phyloP scores from a whole-genome alignment of 176 grass and related monocot genomes.

The Hordeum marinum region DNA sequence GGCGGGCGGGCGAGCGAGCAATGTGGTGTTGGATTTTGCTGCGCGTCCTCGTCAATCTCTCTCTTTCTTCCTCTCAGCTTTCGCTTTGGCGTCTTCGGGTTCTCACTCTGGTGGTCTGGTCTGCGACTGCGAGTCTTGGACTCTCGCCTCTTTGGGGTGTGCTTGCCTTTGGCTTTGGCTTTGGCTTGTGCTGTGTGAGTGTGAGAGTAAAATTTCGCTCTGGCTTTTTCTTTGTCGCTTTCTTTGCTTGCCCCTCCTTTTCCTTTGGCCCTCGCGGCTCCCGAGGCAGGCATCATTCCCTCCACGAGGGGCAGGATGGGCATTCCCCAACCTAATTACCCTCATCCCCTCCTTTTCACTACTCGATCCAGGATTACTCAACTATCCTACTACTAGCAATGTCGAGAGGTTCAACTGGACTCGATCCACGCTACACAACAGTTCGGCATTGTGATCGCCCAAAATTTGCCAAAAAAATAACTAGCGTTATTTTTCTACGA shows the following conservation, averaged over 20 bases:
- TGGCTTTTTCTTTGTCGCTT: conserved; percentile 25
- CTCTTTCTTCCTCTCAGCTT: background rate
- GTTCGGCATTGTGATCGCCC: no score
- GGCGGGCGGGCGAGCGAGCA: background rate
- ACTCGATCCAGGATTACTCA: no score
- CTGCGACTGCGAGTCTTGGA: background rate
- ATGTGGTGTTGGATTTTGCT: conserved; percentile 1
- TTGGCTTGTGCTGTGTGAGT: background rate
- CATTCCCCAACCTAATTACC: background rate
- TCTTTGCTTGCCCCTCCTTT: background rate
- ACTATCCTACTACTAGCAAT: no score
- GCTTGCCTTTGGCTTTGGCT: background rate
- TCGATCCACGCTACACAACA: no score
- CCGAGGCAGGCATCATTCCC: conserved; percentile 61
- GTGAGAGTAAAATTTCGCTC: background rate
- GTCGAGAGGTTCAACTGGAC: no score
- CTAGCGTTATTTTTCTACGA: no score
- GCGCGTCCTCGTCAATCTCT: conserved; percentile 21
- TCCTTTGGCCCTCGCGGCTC: conserved; percentile 4
- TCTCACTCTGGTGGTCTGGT: background rate
- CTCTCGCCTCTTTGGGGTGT: background rate
- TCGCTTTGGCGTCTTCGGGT: conserved; percentile 17
- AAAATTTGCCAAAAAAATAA: no score
- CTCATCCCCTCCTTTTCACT: background rate
- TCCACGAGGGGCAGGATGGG: conserved; percentile 49